Evolutionary conservation across 139 green algal genomes (phyloP).

Genomic region (Picochlorum sp.): DNA sequence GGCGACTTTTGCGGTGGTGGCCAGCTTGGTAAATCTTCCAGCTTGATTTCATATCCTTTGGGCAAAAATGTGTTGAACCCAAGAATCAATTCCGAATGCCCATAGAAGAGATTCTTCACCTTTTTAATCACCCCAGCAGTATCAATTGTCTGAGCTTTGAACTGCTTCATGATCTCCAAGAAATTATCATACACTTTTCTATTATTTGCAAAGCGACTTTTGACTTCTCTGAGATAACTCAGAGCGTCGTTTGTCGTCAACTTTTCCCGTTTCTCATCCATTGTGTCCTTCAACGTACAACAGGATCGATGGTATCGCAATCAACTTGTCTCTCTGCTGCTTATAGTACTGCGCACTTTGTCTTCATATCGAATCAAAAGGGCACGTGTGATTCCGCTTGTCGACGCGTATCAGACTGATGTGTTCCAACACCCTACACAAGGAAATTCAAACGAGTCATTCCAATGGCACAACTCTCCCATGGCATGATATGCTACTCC

Average conservation of each 20-base stretch:
- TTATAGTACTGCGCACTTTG: background rate
- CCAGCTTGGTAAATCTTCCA: constrained; percentile 17
- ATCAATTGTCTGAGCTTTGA: constrained; percentile 94
- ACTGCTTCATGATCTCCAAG: constrained; percentile 99
- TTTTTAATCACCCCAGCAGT: constrained; percentile 88
- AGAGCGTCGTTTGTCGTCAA: constrained; percentile 73
- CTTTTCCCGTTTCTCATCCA: constrained; percentile 19
- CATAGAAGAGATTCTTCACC: constrained; percentile 93
- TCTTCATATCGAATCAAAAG: too few relatives aligned
- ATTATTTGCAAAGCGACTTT: constrained; percentile 48
- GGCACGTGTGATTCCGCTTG: too few relatives aligned
- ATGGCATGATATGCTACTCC: too few relatives aligned
- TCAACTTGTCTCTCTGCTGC: constrained; percentile 4
- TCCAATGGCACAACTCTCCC: too few relatives aligned
- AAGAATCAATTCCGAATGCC: constrained; percentile 91
- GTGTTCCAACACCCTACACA: too few relatives aligned
- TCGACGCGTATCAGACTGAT: too few relatives aligned
- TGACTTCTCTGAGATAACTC: constrained; percentile 77
- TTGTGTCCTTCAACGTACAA: constrained; percentile 6
- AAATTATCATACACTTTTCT: constrained; percentile 63
- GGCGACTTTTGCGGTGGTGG: constrained; percentile 43
- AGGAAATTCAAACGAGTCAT: too few relatives aligned
- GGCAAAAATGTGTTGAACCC: constrained; percentile 99
- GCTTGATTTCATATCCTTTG: constrained; percentile 48
- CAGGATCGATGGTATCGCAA: too few relatives aligned